Base-by-base conservation (phyloP, 176 grass and related monocot genomes). In the Carex littledalei region DNA sequence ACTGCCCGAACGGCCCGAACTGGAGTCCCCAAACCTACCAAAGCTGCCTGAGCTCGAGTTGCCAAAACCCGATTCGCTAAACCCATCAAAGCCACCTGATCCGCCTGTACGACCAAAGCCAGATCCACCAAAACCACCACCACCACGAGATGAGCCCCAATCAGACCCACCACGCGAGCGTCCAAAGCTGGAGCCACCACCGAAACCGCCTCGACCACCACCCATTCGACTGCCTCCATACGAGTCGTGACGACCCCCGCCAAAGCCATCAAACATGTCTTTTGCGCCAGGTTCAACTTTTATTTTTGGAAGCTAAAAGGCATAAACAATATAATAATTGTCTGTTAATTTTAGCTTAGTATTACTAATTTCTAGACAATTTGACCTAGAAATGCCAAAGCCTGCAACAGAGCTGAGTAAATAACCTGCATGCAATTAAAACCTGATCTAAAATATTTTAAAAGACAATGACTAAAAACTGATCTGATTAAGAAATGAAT, bases 231-330 rank as follows among this genome's bases (percentile, higher is more conserved):
- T 75, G 58, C 68, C 59, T 74, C 88, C 92, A 47, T 75, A 85
- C 20, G 86, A 89, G 67, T 80, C 87, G 71, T 67, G 86, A 26
- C 79, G 89, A 70, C 58, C 83, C 56, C 91, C 91, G 66, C 86
- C 87, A 89, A 50, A 87, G 37, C 76, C 81, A 89, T 87, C 90
- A 85, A 93, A 93, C 88, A 93, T 84, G 52, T 93, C 92, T 62
- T 88, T 76, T 59, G 86, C 86, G 18, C 90, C 86, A 7, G 88
- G 88, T 49, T 86, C 63, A 50, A 80, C 91, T 26, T 78, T n/a
- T 63, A 98, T 86, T 78, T 86, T 98, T 1, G 91, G 95, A 91
- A 98, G 92, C 95, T 98, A 67, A 57, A 84, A 8, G 41, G 0
- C 10, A 67, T 54, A 67, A 84, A 89, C 8, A 83, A 47, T 12